Percentiles rank a stretch among this genome's conserved stretches.
These are phyloP conservation scores for Hemisphaericaspora lyxosophila DNA, from an alignment of 1,139 yeast genomes.

Conservation along the genomic window DNA sequence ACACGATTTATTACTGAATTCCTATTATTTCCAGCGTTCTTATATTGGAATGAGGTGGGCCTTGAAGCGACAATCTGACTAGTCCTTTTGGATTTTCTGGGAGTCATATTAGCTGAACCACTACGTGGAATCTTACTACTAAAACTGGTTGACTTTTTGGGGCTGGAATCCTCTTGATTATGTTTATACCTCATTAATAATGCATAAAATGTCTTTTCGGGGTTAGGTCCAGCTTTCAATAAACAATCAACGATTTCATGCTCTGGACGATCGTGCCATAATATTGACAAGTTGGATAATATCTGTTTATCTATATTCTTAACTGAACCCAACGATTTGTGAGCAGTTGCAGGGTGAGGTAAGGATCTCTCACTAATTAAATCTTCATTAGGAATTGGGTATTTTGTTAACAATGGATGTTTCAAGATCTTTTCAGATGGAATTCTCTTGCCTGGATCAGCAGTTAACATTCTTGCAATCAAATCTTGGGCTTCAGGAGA, in stretches of 20 bases:
- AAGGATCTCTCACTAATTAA: conserved; percentile 52
- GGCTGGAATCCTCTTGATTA: conserved; percentile 37
- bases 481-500: conserved; percentile 71
- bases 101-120: conserved; percentile 26
- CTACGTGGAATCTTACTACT: conserved; percentile 20
- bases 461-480: conserved; percentile 68
- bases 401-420: conserved; percentile 73
- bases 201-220: conserved; percentile 77
- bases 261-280: conserved; percentile 72
- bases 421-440: conserved; percentile 70
- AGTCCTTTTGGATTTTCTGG: conserved; percentile 39
- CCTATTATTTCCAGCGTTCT: conserved; percentile 21
- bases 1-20: conserved; percentile 21
- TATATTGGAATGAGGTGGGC: conserved; percentile 55
- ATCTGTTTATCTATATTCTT: conserved; percentile 62
- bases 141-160: conserved; percentile 19
- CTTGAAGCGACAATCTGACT: conserved; percentile 56
- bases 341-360: conserved; percentile 65
- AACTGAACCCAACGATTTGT: conserved; percentile 46
- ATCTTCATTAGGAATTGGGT: conserved; percentile 53
- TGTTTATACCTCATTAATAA: conserved; percentile 57
- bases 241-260: conserved; percentile 55
- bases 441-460: conserved; percentile 75
- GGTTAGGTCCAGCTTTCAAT: conserved; percentile 56
- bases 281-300: conserved; percentile 63